Evolutionary conservation across 2,329 filamentous ascomycete genomes (phyloP).

Genomic region (Epichloe sibirici): DNA sequence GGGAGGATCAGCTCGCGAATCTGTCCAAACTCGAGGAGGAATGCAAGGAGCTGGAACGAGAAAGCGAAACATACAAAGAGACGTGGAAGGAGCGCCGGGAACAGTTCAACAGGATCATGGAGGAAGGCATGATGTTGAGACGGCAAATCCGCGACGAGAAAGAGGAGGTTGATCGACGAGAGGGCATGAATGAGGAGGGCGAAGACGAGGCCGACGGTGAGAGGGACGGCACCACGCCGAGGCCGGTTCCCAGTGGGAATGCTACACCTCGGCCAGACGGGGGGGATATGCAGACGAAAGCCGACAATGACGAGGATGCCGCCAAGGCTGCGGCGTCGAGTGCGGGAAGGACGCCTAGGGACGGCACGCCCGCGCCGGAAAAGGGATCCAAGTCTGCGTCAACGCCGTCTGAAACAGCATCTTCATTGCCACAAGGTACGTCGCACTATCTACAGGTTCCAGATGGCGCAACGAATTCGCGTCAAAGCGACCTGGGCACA

Average conservation of each 20-base stretch:
- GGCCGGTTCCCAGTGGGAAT: slow-evolving; percentile 37
- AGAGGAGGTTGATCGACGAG: slow-evolving; percentile 79
- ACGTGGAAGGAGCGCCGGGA: slow-evolving; percentile 78
- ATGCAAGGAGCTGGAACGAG: slow-evolving; percentile 74
- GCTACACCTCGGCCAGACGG: slow-evolving; percentile 38
- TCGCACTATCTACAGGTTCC: slow-evolving; percentile 7
- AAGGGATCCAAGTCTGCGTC: slow-evolving; percentile 6
- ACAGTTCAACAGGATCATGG: slow-evolving; percentile 80
- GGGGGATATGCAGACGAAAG: slow-evolving; percentile 13
- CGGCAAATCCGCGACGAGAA: slow-evolving; percentile 88
- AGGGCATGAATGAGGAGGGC: slow-evolving; percentile 63
- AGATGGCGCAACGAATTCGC: slow-evolving; percentile 9
- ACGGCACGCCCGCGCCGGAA: slow-evolving; percentile 18
- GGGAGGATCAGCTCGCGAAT: slow-evolving; percentile 71
- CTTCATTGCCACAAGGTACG: slow-evolving; percentile 2
- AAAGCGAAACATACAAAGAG: slow-evolving; percentile 67
- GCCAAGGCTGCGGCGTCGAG: slow-evolving; percentile 8
- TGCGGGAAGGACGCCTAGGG: slow-evolving; percentile 21
- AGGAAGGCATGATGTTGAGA: slow-evolving; percentile 78
- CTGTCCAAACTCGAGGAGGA: slow-evolving; percentile 77
- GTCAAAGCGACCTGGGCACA: slow-evolving; percentile 15
- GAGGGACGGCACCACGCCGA: slow-evolving; percentile 35
- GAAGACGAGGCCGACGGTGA: slow-evolving; percentile 44
- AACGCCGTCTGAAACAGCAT: not conserved
- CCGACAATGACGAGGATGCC: slow-evolving; percentile 9